Percentiles rank a stretch among this genome's conserved stretches.
These are phyloP conservation scores for Lepidium africanum DNA, from an alignment of 345 rosid genomes.

Conservation along the genomic window DNA sequence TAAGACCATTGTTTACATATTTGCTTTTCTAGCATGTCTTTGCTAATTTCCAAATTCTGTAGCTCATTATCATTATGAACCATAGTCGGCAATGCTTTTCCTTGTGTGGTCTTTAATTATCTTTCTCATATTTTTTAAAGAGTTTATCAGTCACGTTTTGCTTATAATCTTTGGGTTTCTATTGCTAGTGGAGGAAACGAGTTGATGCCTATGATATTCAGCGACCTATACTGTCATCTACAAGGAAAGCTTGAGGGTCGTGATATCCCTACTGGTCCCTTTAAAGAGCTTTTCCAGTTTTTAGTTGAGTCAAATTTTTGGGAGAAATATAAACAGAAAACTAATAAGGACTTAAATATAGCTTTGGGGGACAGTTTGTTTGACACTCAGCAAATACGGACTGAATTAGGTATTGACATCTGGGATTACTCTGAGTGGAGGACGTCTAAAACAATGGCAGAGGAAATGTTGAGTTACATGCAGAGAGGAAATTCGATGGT, in stretches of 20 bases:
- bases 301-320: conserved; percentile 51
- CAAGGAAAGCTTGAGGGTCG: conserved; percentile 92
- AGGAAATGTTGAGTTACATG: conserved; percentile 58
- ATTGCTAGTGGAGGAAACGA: conserved; percentile 65
- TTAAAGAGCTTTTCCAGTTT: conserved; percentile 71
- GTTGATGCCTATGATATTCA: conserved; percentile 53
- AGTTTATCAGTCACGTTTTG: background rate
- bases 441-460: conserved; percentile 50
- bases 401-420: conserved; percentile 52
- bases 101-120: background rate
- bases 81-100: background rate
- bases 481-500: conserved; percentile 57
- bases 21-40: background rate
- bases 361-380: conserved; percentile 34
- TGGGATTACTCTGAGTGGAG: conserved; percentile 89
- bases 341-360: conserved; percentile 19
- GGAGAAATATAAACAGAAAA: conserved; percentile 41
- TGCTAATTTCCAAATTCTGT: background rate
- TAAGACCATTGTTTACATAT: conserved; percentile 22
- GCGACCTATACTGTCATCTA: conserved; percentile 70
- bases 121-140: background rate
- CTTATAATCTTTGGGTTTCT: conserved; percentile 20
- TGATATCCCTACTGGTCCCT: conserved; percentile 69
- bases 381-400: conserved; percentile 39
- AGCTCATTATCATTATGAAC: background rate